Conservation (phyloP, 2,329 filamentous ascomycete species). For the Chrysoporthe cubensis region DNA sequence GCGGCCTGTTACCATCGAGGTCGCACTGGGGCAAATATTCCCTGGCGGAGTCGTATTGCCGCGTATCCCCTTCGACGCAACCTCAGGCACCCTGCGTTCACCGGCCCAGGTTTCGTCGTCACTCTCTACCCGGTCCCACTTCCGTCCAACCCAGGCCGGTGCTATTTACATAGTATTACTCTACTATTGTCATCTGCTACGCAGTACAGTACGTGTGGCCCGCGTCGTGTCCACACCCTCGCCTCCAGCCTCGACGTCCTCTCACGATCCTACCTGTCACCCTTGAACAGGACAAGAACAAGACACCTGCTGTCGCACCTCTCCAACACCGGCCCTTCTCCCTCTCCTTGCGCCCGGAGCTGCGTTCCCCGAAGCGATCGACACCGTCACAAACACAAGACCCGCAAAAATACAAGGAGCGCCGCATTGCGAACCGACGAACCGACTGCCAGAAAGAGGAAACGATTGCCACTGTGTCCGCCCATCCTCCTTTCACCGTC, state of each 20-base stretch:
- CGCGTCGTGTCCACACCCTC: neutral
- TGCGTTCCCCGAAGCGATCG: constrained; percentile 3
- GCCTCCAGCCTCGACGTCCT: neutral
- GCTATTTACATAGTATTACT: neutral
- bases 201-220: neutral
- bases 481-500: constrained; percentile 4
- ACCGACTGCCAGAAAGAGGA: constrained; percentile 13
- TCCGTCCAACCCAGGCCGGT: neutral
- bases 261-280: neutral
- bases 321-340: neutral
- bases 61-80: constrained; percentile 3
- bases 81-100: neutral
- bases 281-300: neutral
- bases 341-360: neutral
- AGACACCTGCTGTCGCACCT: neutral
- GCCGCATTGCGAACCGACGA: constrained; percentile 1
- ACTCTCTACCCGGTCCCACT: neutral
- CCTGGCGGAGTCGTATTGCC: neutral
- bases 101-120: neutral
- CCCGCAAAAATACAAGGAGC: constrained; percentile 20
- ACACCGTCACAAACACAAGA: constrained; percentile 7
- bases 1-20: neutral
- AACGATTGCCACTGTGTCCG: constrained; percentile 14
- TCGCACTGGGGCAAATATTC: constrained; percentile 9
- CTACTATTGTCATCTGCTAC: neutral